Evolutionary conservation across 2,329 filamentous ascomycete genomes (phyloP).

Genomic region (Capronia americana): DNA sequence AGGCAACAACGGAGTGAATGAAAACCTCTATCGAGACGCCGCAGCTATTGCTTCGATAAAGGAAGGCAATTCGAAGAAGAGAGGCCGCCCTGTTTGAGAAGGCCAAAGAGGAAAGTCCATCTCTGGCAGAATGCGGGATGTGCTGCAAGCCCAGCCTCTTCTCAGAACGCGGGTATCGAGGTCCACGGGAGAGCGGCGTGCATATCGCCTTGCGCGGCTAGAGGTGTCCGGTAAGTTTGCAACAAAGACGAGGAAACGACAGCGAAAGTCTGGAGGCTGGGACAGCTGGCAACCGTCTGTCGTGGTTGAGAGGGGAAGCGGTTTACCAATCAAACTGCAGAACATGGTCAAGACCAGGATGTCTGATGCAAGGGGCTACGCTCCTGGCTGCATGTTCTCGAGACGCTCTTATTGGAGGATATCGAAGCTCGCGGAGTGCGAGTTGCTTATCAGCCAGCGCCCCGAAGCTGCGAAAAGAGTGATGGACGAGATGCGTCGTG

Average conservation of each 20-base stretch:
- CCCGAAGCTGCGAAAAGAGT: background rate
- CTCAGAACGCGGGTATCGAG: conserved; percentile 19
- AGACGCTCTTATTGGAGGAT: conserved; percentile 24
- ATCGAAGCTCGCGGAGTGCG: background rate
- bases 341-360: conserved; percentile 30
- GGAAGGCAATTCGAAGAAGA: conserved; percentile 37
- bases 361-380: conserved; percentile 37
- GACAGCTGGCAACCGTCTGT: conserved; percentile 33
- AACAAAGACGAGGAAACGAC: conserved; percentile 27
- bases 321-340: conserved; percentile 32
- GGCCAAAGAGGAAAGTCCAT: conserved; percentile 30
- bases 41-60: conserved; percentile 38
- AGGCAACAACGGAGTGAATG: conserved; percentile 39
- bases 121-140: conserved; percentile 32
- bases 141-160: conserved; percentile 25
- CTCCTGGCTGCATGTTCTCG: conserved; percentile 26
- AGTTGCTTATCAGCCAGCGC: background rate
- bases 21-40: conserved; percentile 37
- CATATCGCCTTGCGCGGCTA: conserved; percentile 3
- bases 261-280: conserved; percentile 38
- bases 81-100: conserved; percentile 40
- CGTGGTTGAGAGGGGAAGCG: conserved; percentile 23
- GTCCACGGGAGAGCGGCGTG: background rate
- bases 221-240: conserved; percentile 21
- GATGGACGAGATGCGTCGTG: background rate